Evolutionary conservation across 495 filamentous ascomycete genomes (phyloP).

Genomic region (Antarctomyces pellizariae): DNA sequence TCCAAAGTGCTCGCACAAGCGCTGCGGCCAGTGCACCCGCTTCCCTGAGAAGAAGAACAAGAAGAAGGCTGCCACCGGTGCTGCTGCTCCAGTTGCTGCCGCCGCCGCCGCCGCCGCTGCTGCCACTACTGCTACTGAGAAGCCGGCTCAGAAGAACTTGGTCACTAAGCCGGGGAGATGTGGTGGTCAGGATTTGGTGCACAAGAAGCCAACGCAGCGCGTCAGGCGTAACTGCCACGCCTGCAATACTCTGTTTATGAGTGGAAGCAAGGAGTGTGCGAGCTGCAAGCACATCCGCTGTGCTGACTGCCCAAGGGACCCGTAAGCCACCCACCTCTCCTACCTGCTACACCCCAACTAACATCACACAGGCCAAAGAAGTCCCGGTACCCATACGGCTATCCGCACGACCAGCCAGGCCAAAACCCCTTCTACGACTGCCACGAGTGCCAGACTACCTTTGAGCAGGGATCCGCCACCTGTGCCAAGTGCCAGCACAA

Average conservation of each 20-base stretch:
- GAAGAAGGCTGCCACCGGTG: conserved; percentile 4
- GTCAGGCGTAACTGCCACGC: conserved; percentile 57
- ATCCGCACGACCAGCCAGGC: conserved; percentile 40
- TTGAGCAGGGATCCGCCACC: too few species aligned
- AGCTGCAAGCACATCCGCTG: conserved; percentile 58
- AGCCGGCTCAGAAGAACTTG: conserved; percentile 14
- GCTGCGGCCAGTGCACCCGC: conserved; percentile 60
- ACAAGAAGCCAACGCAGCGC: conserved; percentile 40
- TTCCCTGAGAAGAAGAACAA: conserved; percentile 15
- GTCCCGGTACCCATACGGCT: conserved; percentile 53
- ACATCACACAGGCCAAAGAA: conserved; percentile 32
- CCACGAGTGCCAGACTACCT: conserved; percentile 35
- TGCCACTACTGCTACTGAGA: too few species aligned
- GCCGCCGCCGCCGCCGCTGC: conserved; percentile 9
- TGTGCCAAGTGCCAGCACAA: conserved; percentile 40
- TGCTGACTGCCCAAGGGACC: conserved; percentile 58
- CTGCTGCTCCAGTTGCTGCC: conserved; percentile 2
- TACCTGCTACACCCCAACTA: conserved; percentile 8
- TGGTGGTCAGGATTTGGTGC: conserved; percentile 45
- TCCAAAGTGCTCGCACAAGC: conserved; percentile 44
- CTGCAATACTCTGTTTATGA: conserved; percentile 39
- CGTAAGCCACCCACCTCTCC: conserved; percentile 28
- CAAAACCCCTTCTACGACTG: conserved; percentile 42
- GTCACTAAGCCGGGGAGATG: conserved; percentile 39
- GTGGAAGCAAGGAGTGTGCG: conserved; percentile 34